A percentile compares a stretch with the other conserved stretches of the same genome.
These are phyloP conservation scores for Penicillium expansum DNA, from an alignment of 2,329 filamentous ascomycete genomes.

Conservation along the genomic window DNA sequence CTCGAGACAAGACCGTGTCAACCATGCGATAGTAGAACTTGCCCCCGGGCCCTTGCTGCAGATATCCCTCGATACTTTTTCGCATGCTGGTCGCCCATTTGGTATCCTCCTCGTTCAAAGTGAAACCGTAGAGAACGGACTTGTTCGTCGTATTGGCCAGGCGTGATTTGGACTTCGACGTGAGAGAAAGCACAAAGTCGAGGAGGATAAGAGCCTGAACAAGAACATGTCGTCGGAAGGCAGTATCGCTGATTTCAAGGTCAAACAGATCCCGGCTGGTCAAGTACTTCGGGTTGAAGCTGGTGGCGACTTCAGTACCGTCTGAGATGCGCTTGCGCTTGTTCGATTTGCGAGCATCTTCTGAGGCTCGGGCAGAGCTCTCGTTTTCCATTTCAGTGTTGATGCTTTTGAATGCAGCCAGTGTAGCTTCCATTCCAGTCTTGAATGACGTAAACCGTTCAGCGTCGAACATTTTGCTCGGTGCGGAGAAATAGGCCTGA, in stretches of 20 bases:
- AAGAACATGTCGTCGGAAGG: slow-evolving; percentile 89
- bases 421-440: slow-evolving; percentile 59
- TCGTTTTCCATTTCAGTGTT: slow-evolving; percentile 67
- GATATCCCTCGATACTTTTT: slow-evolving; percentile 73
- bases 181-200: slow-evolving; percentile 91
- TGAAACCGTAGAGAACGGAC: slow-evolving; percentile 80
- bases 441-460: slow-evolving; percentile 66
- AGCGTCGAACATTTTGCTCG: slow-evolving; percentile 73
- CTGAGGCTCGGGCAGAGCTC: slow-evolving; percentile 55
- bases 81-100: slow-evolving; percentile 84
- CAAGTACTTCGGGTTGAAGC: slow-evolving; percentile 96
- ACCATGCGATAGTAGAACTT: slow-evolving; percentile 96
- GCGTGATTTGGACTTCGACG: slow-evolving; percentile 76
- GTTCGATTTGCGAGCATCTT: slow-evolving; percentile 62
- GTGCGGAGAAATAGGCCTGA: slow-evolving; percentile 88
- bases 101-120: slow-evolving; percentile 77
- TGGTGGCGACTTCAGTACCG: slow-evolving; percentile 63
- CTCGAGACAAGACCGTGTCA: slow-evolving; percentile 87
- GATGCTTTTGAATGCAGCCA: slow-evolving; percentile 72
- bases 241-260: slow-evolving; percentile 90
- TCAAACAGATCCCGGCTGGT: slow-evolving; percentile 97
- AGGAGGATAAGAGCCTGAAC: slow-evolving; percentile 93
- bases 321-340: slow-evolving; percentile 69
- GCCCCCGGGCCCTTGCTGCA: slow-evolving; percentile 76
- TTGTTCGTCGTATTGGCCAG: slow-evolving; percentile 74